Evolutionary conservation across 2,329 filamentous ascomycete species (phyloP).

Genomic region (Acephala macrosclerotiorum): DNA sequence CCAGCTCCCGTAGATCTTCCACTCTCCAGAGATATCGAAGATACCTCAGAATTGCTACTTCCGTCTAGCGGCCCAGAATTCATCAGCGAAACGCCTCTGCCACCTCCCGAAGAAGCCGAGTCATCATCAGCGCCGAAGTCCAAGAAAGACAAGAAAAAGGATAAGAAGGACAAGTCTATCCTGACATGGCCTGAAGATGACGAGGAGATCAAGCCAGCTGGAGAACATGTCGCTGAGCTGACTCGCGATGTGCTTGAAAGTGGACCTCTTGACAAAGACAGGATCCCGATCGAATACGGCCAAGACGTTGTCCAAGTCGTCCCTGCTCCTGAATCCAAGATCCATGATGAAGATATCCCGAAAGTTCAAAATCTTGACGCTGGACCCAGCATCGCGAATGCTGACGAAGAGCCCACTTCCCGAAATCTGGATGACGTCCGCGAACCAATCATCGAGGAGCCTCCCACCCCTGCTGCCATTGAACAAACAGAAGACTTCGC

Average conservation of each 20-base stretch:
- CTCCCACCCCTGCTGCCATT: neutral
- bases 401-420: slow-evolving; percentile 1
- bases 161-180: slow-evolving; percentile 26
- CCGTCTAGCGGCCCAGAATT: neutral
- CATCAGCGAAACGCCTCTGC: neutral
- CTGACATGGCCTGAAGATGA: slow-evolving; percentile 4
- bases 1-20: neutral
- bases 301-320: neutral
- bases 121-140: slow-evolving; percentile 2
- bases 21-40: slow-evolving; percentile 1
- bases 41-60: neutral
- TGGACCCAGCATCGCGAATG: neutral
- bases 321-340: neutral
- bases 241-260: neutral
- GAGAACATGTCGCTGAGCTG: neutral
- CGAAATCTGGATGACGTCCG: neutral
- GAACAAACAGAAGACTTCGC: slow-evolving; percentile 13
- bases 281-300: neutral
- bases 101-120: neutral
- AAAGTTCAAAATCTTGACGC: neutral
- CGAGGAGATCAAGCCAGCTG: neutral
- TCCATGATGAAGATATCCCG: neutral
- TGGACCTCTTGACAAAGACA: neutral
- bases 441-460: neutral
- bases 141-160: slow-evolving; percentile 40